Conservation (phyloP, 176 grass and related monocot species). For the Carex pumila region DNA sequence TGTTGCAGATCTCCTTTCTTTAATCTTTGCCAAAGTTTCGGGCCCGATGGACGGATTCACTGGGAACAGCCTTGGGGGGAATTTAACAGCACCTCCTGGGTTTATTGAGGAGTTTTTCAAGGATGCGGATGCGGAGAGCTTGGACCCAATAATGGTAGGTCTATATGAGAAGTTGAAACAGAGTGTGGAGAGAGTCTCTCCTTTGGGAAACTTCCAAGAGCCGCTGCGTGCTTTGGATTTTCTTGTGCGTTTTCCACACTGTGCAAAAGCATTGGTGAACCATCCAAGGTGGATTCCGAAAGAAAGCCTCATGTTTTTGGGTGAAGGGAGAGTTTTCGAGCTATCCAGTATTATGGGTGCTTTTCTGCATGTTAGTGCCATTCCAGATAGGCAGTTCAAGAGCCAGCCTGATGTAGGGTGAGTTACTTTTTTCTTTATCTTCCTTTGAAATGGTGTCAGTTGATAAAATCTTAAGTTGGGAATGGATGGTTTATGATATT, state of each 20-base stretch:
- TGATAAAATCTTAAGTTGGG: background rate
- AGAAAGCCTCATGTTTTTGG: slow-evolving; percentile 51
- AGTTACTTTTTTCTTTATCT: background rate
- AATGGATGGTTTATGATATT: background rate
- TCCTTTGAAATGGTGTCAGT: background rate
- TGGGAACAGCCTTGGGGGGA: slow-evolving; percentile 32
- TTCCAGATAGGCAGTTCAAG: slow-evolving; percentile 64
- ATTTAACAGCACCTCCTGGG: slow-evolving; percentile 36
- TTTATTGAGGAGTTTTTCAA: slow-evolving; percentile 78
- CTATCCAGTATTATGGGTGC: slow-evolving; percentile 63
- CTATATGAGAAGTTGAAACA: slow-evolving; percentile 66
- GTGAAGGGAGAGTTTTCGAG: slow-evolving; percentile 85
- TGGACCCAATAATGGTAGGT: slow-evolving; percentile 49
- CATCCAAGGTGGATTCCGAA: slow-evolving; percentile 84
- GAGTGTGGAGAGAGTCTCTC: slow-evolving; percentile 55
- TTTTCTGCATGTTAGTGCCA: slow-evolving; percentile 83
- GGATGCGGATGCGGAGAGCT: slow-evolving; percentile 44
- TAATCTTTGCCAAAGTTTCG: slow-evolving; percentile 64
- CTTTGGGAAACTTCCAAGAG: slow-evolving; percentile 75
- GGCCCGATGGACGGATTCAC: slow-evolving; percentile 42
- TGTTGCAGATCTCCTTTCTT: slow-evolving; percentile 41
- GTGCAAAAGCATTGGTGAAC: slow-evolving; percentile 69
- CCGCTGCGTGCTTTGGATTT: slow-evolving; percentile 59
- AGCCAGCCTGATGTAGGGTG: slow-evolving; percentile 55
- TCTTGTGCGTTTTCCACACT: slow-evolving; percentile 55